These are phyloP conservation scores for Thraustochytrium striatum DNA, from an alignment of 352 stramenopile genomes.

Conservation along the genomic window DNA sequence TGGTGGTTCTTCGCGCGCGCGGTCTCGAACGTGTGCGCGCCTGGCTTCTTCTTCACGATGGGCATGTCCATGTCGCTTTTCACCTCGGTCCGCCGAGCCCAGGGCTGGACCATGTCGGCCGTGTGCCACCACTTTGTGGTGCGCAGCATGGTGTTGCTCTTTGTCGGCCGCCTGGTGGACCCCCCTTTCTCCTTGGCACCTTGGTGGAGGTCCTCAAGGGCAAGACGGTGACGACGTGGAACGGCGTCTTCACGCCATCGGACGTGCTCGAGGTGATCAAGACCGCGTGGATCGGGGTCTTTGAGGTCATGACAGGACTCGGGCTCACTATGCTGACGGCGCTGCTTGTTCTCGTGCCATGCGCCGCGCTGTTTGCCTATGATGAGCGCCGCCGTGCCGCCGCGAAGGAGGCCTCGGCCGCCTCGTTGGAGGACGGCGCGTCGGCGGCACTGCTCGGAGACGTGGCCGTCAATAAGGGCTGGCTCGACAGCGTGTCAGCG, in stretches of 20 bases:
- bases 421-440: too few relatives aligned
- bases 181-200: not conserved
- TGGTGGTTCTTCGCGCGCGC: not conserved
- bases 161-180: not conserved
- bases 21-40: slow-evolving; percentile 1
- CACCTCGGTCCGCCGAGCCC: not conserved
- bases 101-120: not conserved
- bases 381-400: not conserved
- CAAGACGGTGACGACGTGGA: not conserved
- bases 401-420: not conserved
- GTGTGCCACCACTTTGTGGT: slow-evolving; percentile 1
- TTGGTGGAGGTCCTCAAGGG: not conserved
- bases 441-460: too few relatives aligned
- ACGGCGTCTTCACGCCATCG: not conserved
- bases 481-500: too few relatives aligned
- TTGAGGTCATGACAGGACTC: slow-evolving; percentile 4
- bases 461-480: too few relatives aligned
- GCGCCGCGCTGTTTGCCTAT: not conserved
- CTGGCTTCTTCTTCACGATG: slow-evolving; percentile 31
- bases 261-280: not conserved
- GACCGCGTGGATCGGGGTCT: not conserved
- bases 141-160: slow-evolving; percentile 1
- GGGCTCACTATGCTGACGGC: not conserved
- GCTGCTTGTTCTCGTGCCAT: not conserved
- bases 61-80: slow-evolving; percentile 19